phyloP scores from a whole-genome alignment of 192 early-diverging fungal genomes.

The Backusella morwellensis region DNA sequence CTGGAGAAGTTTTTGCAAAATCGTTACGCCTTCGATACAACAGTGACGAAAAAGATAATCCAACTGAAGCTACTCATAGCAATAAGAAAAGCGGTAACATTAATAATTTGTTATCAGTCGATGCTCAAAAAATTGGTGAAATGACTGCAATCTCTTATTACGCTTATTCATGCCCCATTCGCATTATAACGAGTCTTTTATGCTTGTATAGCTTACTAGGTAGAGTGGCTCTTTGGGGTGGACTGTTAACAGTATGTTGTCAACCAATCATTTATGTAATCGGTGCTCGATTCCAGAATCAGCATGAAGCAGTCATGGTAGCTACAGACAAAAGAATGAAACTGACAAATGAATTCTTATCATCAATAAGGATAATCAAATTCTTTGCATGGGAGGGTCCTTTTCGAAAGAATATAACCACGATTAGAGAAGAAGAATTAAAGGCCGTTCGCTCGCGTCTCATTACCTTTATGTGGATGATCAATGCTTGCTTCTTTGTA shows the following conservation, averaged over 20 bases:
- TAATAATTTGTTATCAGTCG: background rate
- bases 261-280: background rate
- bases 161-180: background rate
- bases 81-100: background rate
- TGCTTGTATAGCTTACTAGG: background rate
- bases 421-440: background rate
- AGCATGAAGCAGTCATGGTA: background rate
- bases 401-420: background rate
- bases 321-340: background rate
- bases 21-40: background rate
- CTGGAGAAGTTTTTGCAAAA: background rate
- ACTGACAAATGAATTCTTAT: background rate
- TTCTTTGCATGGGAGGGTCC: background rate
- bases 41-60: background rate
- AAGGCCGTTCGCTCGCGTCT: background rate
- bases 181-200: background rate
- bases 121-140: background rate
- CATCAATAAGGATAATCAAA: background rate
- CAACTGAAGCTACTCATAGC: background rate
- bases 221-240: background rate
- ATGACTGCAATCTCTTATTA: background rate
- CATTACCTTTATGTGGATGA: background rate
- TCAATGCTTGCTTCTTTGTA: background rate
- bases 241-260: background rate
- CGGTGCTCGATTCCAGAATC: background rate